Evolutionary conservation across 2,329 filamentous ascomycete species (phyloP), one percentile per base, ranked within the genome.

Genomic region (Neophaeococcomyces aloes): DNA sequence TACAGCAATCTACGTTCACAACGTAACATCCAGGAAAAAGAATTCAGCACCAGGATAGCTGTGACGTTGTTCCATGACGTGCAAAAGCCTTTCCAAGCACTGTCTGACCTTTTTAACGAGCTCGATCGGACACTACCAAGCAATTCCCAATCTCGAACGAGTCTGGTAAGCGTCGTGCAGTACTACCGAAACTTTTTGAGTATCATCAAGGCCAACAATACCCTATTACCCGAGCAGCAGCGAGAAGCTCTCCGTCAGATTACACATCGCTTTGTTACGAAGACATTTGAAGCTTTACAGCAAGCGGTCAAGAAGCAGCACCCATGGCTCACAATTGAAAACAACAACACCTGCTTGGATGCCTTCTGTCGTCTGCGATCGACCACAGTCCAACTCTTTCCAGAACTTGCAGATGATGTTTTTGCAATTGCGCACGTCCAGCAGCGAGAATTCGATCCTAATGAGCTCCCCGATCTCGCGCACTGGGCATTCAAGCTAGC

Each of bases 11-110:
- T 45, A 15, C 30, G 21, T 7, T 7, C n/a, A 8, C 19, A 18
- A 6, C 30, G 18, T 8, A 30, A 42, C 3, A 13, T 42, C 17
- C 31, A 15, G 13, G 31, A 25, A 21, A 25, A 34, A n/a, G 31
- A 35, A 14, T 35, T 42, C 30, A 19, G 29, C 15, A 10, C 31
- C 15, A 29, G 17, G 14, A 23, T 30, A 15, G 31, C 39, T 13
- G 7, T 10, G 13, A 13, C 7, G 2, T 23, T 96, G 50, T 96
- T 98, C 59, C 94, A 88, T 21, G 85, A 95, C 58, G 70, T 78
- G 10, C 72, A 75, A 19, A 94, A 93, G 65, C 77, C 77, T 36
- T 98, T 80, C 61, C 79, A 94, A 54, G 86, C 94, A 14, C 96
- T 89, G 59, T 69, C 69, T 2, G 67, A 76, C 32, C 35, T 54